A percentile compares a stretch with the other conserved stretches of the same genome.
Conservation (phyloP, 1,284 basidiomycete species). For the Thecaphora frezii region DNA sequence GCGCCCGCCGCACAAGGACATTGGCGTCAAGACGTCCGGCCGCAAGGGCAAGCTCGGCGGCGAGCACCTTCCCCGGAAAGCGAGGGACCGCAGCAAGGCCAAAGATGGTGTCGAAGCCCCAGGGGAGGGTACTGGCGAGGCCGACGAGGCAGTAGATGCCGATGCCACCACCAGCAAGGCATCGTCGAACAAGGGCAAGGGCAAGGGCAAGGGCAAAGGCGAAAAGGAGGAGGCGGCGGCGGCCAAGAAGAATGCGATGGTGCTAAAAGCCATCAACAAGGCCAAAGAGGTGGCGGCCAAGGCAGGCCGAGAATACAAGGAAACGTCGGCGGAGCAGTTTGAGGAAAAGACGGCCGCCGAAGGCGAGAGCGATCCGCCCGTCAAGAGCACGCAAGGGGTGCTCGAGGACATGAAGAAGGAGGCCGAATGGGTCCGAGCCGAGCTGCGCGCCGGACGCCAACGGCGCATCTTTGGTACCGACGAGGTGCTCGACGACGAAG, state of each 20-base stretch:
- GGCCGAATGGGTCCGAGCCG: constrained; percentile 37
- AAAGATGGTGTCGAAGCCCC: constrained; percentile 29
- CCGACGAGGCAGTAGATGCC: constrained; percentile 6
- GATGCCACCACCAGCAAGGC: not conserved
- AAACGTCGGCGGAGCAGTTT: constrained; percentile 46
- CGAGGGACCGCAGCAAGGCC: constrained; percentile 38
- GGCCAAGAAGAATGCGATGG: constrained; percentile 37
- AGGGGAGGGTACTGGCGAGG: constrained; percentile 55
- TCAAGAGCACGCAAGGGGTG: constrained; percentile 47
- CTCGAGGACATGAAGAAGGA: constrained; percentile 39
- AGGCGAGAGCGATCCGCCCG: constrained; percentile 41
- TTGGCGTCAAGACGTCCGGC: constrained; percentile 60
- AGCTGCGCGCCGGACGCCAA: constrained; percentile 28
- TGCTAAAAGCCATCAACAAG: constrained; percentile 26
- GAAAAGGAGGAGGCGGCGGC: too few relatives aligned
- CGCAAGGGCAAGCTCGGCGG: constrained; percentile 56
- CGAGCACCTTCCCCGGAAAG: constrained; percentile 18
- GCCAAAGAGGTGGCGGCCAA: constrained; percentile 37
- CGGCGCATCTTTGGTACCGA: constrained; percentile 28
- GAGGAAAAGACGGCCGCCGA: constrained; percentile 45
- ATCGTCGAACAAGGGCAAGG: constrained; percentile 3
- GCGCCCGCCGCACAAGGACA: constrained; percentile 61
- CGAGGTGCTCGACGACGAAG: constrained; percentile 18
- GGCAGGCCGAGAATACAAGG: constrained; percentile 31
- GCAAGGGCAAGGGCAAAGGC: too few relatives aligned